These are phyloP conservation scores for Blakeslea trispora DNA, from an alignment of 371 early-diverging fungal species.

Conservation along the genomic window DNA sequence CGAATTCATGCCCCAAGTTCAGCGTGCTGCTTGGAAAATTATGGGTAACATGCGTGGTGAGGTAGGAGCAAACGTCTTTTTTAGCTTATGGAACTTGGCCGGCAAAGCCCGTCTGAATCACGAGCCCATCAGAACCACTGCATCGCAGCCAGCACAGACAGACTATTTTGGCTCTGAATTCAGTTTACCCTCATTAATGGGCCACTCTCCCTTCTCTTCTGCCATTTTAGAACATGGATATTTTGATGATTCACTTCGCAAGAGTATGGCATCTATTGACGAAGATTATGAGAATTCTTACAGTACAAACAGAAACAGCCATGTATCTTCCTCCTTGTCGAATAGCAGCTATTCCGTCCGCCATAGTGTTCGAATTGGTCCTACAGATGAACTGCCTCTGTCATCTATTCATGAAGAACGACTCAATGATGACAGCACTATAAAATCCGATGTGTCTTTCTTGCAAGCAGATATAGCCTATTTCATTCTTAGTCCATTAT, in stretches of 20 bases:
- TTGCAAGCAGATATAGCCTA: constrained; percentile 56
- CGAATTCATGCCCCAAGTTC: constrained; percentile 55
- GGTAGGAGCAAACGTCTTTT: constrained; percentile 58
- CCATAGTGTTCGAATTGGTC: constrained; percentile 24
- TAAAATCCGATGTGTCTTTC: constrained; percentile 14
- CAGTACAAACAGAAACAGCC: background rate
- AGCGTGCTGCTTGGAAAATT: constrained; percentile 62
- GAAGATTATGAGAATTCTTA: constrained; percentile 18
- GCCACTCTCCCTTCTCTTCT: constrained; percentile 7
- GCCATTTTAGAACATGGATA: background rate
- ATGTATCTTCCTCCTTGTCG: background rate
- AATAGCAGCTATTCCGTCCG: constrained; percentile 3
- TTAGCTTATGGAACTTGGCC: constrained; percentile 56
- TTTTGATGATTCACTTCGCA: constrained; percentile 15
- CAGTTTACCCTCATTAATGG: background rate
- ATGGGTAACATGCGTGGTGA: constrained; percentile 63
- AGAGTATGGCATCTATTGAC: constrained; percentile 25
- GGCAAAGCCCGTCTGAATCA: constrained; percentile 9
- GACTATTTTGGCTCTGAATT: constrained; percentile 12
- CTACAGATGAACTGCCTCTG: constrained; percentile 20
- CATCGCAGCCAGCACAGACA: background rate
- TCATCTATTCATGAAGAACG: constrained; percentile 19
- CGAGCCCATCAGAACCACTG: background rate
- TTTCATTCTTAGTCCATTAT: constrained; percentile 61
- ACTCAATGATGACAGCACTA: background rate